A percentile compares a stretch with the other conserved stretches of the same genome.
Evolutionary conservation across 2,329 filamentous ascomycete species (phyloP).

Genomic region (Rasamsonia emersonii): DNA sequence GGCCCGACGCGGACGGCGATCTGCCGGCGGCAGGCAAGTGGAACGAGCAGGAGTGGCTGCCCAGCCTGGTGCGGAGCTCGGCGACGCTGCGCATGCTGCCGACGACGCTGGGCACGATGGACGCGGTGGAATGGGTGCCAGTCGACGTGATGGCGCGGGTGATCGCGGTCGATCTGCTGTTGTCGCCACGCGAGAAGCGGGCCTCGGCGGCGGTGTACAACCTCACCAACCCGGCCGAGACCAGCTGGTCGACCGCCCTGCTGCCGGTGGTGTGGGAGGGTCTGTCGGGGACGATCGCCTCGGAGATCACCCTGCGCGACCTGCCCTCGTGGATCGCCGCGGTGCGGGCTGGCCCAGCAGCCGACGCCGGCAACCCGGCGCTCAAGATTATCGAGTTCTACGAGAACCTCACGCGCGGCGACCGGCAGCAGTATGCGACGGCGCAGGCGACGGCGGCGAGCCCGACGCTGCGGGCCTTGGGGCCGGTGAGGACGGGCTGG

Average conservation of each 20-base stretch:
- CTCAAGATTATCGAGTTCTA: slow-evolving; percentile 5
- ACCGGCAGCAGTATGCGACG: slow-evolving; percentile 1
- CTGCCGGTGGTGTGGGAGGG: no score
- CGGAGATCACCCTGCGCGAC: no score
- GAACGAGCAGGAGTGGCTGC: slow-evolving; percentile 6
- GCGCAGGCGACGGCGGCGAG: background rate
- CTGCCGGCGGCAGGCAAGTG: slow-evolving; percentile 3
- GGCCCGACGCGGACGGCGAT: slow-evolving; percentile 3
- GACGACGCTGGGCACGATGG: slow-evolving; percentile 2
- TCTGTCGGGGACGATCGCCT: no score
- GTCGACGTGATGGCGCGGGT: slow-evolving; percentile 4
- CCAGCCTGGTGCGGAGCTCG: slow-evolving; percentile 6
- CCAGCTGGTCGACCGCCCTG: no score
- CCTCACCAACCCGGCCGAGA: no score
- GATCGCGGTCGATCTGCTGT: slow-evolving; percentile 1
- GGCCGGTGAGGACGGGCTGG: slow-evolving; percentile 2
- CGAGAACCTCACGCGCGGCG: background rate
- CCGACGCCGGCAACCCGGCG: slow-evolving; percentile 1
- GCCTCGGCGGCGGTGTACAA: no score
- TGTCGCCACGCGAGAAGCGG: no score
- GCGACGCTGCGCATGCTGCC: slow-evolving; percentile 2
- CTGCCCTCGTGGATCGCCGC: no score
- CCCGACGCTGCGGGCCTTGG: slow-evolving; percentile 2
- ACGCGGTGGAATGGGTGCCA: slow-evolving; percentile 5
- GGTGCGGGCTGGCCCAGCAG: no score